Evolutionary conservation across 1,284 basidiomycete species (phyloP), one percentile per base, ranked within the genome.

Genomic region (Heterobasidion occidentale): DNA sequence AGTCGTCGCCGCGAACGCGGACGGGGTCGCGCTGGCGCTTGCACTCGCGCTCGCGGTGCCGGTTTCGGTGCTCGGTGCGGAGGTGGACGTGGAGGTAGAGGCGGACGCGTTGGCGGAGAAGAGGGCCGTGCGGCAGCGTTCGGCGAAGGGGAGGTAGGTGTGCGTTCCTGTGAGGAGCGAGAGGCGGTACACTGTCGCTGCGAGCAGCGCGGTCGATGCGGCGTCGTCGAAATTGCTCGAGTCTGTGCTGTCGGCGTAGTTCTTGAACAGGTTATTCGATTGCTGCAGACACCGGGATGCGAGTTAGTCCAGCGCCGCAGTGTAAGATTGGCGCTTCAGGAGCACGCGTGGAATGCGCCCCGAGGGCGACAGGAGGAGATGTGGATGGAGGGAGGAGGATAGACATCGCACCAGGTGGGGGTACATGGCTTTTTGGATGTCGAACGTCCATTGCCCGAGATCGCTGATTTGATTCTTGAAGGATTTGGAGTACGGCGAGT

Each of bases 371-470:
- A 45, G 53, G 53, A n/a, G n/a, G n/a, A 20, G 11, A 36, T 9
- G 9, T 51, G 35, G 44, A 20, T 34, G 51, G 36, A 27, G 20
- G 56, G 53, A 44, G 48, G 34, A 17, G 51, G 46, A 20, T n/a
- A 34, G 46, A 45, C 14, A 65, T n/a, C 68, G 36, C 34, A 77
- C 84, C 5, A 85, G 71, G 56, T 79, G 63, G 2, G 70, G 62
- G 65, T 86, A 92, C 70, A 92, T 85, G 6, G 75, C 89, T n/a
- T 66, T 67, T 55, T 92, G 80, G 54, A 94, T 88, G 67, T 92
- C 89, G 20, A 73, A 68, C 7, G 84, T 74, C 92, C 92, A 94
- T 7, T 66, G 65, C 3, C 72, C 70, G 11, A 94, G 75, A 60
- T 92, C 81, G 0, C 67, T 71, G 59, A 83, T 79, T 67, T 92